Base-by-base conservation (phyloP, 2,329 filamentous ascomycete genomes). In the Acrocalymma vagum region DNA sequence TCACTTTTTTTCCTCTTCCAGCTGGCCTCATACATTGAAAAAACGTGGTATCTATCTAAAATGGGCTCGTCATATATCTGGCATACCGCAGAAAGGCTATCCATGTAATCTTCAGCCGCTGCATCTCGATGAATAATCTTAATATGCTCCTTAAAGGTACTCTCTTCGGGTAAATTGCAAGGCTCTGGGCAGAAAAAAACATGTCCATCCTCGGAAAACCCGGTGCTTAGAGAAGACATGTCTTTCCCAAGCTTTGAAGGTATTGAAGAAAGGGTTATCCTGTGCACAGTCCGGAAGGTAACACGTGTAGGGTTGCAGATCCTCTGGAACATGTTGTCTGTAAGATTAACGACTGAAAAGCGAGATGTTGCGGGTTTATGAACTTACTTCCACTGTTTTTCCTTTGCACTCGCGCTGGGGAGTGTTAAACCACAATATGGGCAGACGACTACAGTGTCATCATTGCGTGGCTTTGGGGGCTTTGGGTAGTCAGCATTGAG, bases 231-330 rank as follows among this genome's bases (percentile, higher is more conserved):
- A 29, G n/a, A 14, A 14, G 10, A 17, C 15, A 16, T 29, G 28
- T 16, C 8, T 29, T 14, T 29, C 18, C 28, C 28, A 29, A 17
- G n/a, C 15, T 5, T 29, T 13, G 15, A 29, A 29, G 28, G 28
- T 29, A 6, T 29, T 17, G 28, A 29, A 29, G 6, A 29, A 29
- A 17, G 10, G n/a, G 18, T 29, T 29, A 15, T 29, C 15, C 4
- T 29, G n/a, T 14, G 28, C 14, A 17, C 28, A 29, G 11, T 29
- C 15, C 18, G 8, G 28, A 29, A 14, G 11, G 15, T 29, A 29
- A 11, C 28, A 29, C 6, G 28, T 29, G 28, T 29, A 29, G 15
- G 28, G 28, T 14, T 29, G 28, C 6, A 29, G 28, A 29, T 29
- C 28, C n/a, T 29, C 28, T 15, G 28, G 18, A 4, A 29, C 11